Conservation (phyloP, 2,329 filamentous ascomycete genomes). For the Alternaria arborescens region DNA sequence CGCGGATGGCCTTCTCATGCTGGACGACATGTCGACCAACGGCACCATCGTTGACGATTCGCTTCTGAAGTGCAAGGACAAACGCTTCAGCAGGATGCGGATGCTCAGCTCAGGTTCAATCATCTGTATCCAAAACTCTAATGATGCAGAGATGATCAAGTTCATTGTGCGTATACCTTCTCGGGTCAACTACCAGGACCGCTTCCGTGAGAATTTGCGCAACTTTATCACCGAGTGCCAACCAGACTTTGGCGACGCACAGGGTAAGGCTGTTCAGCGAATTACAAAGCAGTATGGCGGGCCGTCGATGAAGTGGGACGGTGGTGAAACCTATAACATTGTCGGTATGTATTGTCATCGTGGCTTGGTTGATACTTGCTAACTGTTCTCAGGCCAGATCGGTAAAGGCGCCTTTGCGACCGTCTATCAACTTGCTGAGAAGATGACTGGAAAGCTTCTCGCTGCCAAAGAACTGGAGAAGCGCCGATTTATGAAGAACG, state of each 20-base stretch:
- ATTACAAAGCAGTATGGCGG: slow-evolving; percentile 38
- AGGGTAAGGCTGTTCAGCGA: slow-evolving; percentile 33
- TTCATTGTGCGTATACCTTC: slow-evolving; percentile 88
- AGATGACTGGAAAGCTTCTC: slow-evolving; percentile 81
- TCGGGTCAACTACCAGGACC: slow-evolving; percentile 69
- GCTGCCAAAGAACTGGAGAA: slow-evolving; percentile 97
- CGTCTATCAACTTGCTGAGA: slow-evolving; percentile 89
- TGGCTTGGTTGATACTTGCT: slow-evolving; percentile 4
- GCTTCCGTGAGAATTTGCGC: slow-evolving; percentile 74
- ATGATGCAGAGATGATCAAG: slow-evolving; percentile 69
- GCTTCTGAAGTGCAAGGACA: slow-evolving; percentile 65
- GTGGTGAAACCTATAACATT: slow-evolving; percentile 84
- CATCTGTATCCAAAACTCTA: slow-evolving; percentile 70
- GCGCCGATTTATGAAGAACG: slow-evolving; percentile 90
- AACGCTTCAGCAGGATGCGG: slow-evolving; percentile 58
- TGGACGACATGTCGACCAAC: slow-evolving; percentile 95
- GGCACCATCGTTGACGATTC: slow-evolving; percentile 85
- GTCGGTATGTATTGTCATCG: slow-evolving; percentile 52
- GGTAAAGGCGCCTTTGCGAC: slow-evolving; percentile 95
- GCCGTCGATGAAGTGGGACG: slow-evolving; percentile 79
- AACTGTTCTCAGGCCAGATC: slow-evolving; percentile 64
- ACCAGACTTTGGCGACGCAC: slow-evolving; percentile 31
- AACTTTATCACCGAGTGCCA: slow-evolving; percentile 65
- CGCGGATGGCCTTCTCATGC: slow-evolving; percentile 83
- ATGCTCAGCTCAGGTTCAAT: slow-evolving; percentile 77